Conservation (phyloP, 2,329 filamentous ascomycete species). For the Calonectria honghensis region DNA sequence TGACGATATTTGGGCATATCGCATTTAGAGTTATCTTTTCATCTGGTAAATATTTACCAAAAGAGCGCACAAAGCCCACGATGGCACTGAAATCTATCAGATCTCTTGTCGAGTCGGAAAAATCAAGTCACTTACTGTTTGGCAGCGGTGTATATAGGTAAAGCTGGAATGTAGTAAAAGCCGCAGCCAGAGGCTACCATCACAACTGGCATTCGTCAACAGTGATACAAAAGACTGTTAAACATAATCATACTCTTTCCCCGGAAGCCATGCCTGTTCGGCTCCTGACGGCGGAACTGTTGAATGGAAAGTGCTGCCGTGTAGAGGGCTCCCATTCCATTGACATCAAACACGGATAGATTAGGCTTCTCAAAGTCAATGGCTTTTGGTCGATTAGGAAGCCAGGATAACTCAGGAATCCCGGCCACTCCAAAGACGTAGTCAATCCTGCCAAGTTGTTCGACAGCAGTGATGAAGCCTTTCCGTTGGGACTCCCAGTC, state of each 20-base stretch:
- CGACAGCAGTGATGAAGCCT: conserved; percentile 19
- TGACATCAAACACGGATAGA: conserved; percentile 23
- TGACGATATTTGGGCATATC: conserved; percentile 31
- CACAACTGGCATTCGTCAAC: conserved; percentile 3
- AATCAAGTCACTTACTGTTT: conserved; percentile 24
- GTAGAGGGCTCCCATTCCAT: conserved; percentile 22
- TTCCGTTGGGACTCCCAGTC: conserved; percentile 29
- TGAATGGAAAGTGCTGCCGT: conserved; percentile 9
- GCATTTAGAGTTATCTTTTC: conserved; percentile 31
- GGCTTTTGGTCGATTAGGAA: conserved; percentile 29
- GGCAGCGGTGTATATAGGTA: conserved; percentile 24
- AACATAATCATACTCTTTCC: conserved; percentile 15
- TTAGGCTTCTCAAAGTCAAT: conserved; percentile 23
- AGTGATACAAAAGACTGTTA: too few species aligned
- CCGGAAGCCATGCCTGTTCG: conserved; percentile 19
- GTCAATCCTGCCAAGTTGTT: conserved; percentile 3
- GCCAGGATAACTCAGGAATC: conserved; percentile 26
- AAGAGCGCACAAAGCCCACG: conserved; percentile 29
- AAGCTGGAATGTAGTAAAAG: conserved; percentile 24
- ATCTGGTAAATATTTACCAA: conserved; percentile 24
- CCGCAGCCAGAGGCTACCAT: conserved; percentile 20
- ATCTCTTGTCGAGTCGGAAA: background rate
- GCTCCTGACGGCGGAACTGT: conserved; percentile 25
- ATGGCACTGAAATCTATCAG: conserved; percentile 14
- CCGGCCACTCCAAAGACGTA: conserved; percentile 28